These are phyloP conservation scores for Zasmidium cellare DNA, from an alignment of 2,329 filamentous ascomycete species.

Conservation along the genomic window DNA sequence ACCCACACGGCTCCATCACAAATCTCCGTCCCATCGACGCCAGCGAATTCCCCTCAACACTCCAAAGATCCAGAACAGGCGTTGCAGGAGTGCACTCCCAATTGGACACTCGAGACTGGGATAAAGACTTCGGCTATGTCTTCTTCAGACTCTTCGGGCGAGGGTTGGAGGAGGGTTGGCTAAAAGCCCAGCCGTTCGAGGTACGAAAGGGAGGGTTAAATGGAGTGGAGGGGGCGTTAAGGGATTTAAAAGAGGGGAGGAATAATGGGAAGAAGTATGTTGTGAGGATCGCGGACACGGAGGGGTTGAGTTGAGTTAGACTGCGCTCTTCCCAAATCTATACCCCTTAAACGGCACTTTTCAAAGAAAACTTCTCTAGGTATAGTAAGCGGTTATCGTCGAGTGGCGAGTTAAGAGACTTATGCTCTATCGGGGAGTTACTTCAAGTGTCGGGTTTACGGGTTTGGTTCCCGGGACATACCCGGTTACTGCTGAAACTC, in stretches of 20 bases:
- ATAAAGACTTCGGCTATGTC: constrained; percentile 38
- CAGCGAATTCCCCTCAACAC: constrained; percentile 44
- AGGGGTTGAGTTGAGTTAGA: neutral
- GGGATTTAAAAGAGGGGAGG: constrained; percentile 59
- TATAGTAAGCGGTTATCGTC: too few species aligned
- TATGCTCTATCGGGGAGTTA: too few species aligned
- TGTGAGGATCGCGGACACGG: constrained; percentile 55
- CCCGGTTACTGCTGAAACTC: too few species aligned
- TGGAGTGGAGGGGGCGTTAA: constrained; percentile 55
- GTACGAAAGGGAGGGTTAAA: constrained; percentile 56
- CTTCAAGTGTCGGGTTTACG: too few species aligned
- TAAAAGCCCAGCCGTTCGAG: constrained; percentile 43
- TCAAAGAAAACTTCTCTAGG: too few species aligned
- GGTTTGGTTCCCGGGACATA: too few species aligned
- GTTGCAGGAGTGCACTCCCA: constrained; percentile 39
- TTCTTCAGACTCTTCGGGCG: constrained; percentile 33
- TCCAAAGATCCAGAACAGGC: constrained; percentile 38
- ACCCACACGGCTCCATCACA: constrained; percentile 35
- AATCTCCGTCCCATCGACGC: constrained; percentile 31
- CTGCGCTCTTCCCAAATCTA: too few species aligned
- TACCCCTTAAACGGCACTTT: too few species aligned
- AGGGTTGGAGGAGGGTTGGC: constrained; percentile 38
- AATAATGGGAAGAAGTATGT: constrained; percentile 67
- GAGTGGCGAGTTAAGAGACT: too few species aligned
- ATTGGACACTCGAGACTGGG: constrained; percentile 26